Evolutionary conservation across 2,329 filamentous ascomycete genomes (phyloP), one percentile per base, ranked within the genome.

Genomic region (Aspergillus sp.): DNA sequence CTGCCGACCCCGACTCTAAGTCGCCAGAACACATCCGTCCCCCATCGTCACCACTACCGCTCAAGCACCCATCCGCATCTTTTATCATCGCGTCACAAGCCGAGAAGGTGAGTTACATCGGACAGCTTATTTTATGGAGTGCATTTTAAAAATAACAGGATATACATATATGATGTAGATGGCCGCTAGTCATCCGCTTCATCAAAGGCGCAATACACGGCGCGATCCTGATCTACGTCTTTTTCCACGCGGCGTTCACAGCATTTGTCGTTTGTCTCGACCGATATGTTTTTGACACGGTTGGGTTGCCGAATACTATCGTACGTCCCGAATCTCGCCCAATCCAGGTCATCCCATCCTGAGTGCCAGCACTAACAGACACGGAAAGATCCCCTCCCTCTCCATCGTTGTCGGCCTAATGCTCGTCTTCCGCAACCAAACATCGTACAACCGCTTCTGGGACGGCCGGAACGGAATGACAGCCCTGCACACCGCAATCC

Each of bases 361-460:
- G 7, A 12, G 5, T 1, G 26, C 26, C 1, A 30, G 8, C 26
- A 30, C 26, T 30, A 30, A 30, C 9, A 30, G 26, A 11, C 26
- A 30, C 26, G 8, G 20, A 36, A 45, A 81, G 79, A 81, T 88
- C 44, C 85, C 85, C 2, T 83, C 80, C 13, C 74, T 88, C 2
- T 85, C 82, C 34, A 88, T 88, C 55, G 85, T 88, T 50, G 85
- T 88, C 2, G 85, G 85, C 65, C 70, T 88, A 41, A 87, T 88
- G 80, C 83, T 88, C 56, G 85, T 88, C 26, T 88, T 88, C 74
- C 81, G 85, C 38, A 88, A 88, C 64, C 79, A 82, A 62, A 87
- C 85, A 3, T 82, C 79, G 53, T 88, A 87, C 72, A 85, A 86
- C 63, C 78, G 85, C 2, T 88, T 87, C 74, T 88, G 85, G 85